phyloP scores from a whole-genome alignment of 2,329 filamentous ascomycete species.

The Sporothrix globosa region DNA sequence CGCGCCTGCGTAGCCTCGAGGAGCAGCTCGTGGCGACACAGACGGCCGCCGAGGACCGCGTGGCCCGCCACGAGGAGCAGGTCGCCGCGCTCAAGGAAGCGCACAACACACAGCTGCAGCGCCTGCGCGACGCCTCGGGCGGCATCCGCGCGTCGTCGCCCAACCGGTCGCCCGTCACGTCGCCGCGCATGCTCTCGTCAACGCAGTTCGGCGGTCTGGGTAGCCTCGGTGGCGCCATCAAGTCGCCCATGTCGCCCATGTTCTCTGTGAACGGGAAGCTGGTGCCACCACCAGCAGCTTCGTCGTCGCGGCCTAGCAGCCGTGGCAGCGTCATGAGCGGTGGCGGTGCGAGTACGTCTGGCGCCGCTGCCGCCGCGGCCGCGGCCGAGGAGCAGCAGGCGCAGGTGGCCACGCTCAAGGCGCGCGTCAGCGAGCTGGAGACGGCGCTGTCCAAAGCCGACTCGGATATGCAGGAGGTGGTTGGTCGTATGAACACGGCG shows the following conservation, averaged over 20 bases:
- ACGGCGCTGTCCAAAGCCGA: slow-evolving; percentile 75
- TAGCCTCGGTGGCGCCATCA: slow-evolving; percentile 46
- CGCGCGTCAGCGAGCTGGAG: slow-evolving; percentile 82
- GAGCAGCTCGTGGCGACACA: slow-evolving; percentile 83
- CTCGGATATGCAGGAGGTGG: slow-evolving; percentile 80
- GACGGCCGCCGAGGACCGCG: slow-evolving; percentile 80
- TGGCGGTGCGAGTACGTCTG: slow-evolving; percentile 43
- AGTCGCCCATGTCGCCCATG: slow-evolving; percentile 65
- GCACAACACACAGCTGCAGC: slow-evolving; percentile 74
- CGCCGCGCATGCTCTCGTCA: slow-evolving; percentile 52
- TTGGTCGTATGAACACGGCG: slow-evolving; percentile 77
- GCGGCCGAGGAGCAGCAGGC: slow-evolving; percentile 61
- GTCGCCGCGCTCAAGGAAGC: slow-evolving; percentile 74
- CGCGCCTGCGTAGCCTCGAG: slow-evolving; percentile 77
- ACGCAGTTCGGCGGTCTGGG: slow-evolving; percentile 10
- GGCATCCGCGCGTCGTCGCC: slow-evolving; percentile 32
- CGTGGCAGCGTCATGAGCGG: slow-evolving; percentile 48
- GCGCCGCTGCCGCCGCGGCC: neutral
- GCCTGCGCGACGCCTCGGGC: slow-evolving; percentile 60
- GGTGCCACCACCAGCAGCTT: slow-evolving; percentile 30
- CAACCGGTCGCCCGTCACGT: slow-evolving; percentile 43
- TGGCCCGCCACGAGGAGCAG: slow-evolving; percentile 85
- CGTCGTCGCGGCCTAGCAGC: slow-evolving; percentile 37
- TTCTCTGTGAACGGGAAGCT: slow-evolving; percentile 50
- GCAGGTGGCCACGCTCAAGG: slow-evolving; percentile 74